Conservation (phyloP, 495 filamentous ascomycete species). For the Lepraria neglecta region DNA sequence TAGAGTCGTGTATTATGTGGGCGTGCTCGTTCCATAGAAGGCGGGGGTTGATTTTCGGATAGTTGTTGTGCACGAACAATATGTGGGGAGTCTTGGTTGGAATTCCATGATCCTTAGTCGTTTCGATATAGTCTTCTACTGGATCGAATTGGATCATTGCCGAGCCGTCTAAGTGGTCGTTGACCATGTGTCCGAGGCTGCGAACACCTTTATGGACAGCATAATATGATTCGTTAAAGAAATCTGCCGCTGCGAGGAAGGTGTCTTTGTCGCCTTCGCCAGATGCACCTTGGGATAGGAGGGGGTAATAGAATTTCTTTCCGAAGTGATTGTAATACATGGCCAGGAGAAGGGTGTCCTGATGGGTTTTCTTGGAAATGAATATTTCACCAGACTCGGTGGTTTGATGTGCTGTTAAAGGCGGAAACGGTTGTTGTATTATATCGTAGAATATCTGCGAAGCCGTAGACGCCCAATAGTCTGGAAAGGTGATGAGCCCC, state of each 20-base stretch:
- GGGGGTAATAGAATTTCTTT: conserved; percentile 45
- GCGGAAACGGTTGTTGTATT: conserved; percentile 34
- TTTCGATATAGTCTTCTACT: conserved; percentile 37
- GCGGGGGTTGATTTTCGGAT: conserved; percentile 49
- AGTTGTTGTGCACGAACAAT: conserved; percentile 52
- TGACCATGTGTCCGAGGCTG: conserved; percentile 27
- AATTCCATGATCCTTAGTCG: conserved; percentile 35
- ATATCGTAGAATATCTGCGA: conserved; percentile 46
- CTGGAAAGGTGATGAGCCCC: conserved; percentile 49
- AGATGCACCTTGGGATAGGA: conserved; percentile 46
- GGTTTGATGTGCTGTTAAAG: conserved; percentile 32
- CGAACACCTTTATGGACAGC: conserved; percentile 33
- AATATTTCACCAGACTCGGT: conserved; percentile 51
- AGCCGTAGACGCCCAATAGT: conserved; percentile 48
- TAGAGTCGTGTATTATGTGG: conserved; percentile 33
- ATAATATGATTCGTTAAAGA: conserved; percentile 41
- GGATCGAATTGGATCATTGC: conserved; percentile 44
- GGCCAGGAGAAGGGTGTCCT: conserved; percentile 48
- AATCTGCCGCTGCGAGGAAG: conserved; percentile 45
- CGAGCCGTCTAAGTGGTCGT: conserved; percentile 30
- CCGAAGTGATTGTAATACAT: conserved; percentile 57
- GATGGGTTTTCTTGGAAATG: conserved; percentile 19
- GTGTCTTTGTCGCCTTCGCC: conserved; percentile 58
- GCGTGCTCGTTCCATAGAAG: conserved; percentile 37
- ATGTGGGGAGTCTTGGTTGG: conserved; percentile 36